Evolutionary conservation across 2,329 filamentous ascomycete genomes (phyloP).

Genomic region (Aspergillus piperis): DNA sequence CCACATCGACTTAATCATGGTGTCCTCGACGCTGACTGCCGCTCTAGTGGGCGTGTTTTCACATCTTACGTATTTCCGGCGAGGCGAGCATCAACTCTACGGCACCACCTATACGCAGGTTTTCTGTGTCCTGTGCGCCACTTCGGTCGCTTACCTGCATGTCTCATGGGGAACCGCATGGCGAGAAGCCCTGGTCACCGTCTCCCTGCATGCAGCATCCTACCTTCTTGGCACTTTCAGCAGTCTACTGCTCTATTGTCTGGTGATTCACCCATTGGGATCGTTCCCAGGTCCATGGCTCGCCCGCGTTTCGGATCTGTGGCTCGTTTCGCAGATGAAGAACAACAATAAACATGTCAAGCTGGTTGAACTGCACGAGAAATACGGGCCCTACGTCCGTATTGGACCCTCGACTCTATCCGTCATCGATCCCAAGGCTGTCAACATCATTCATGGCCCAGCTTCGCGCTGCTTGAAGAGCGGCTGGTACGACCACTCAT

Average conservation of each 20-base stretch:
- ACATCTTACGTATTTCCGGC: slow-evolving; percentile 19
- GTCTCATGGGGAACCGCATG: not conserved
- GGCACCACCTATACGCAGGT: slow-evolving; percentile 14
- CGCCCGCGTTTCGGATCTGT: slow-evolving; percentile 36
- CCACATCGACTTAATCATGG: not conserved
- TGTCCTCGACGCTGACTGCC: not conserved
- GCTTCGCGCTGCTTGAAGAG: slow-evolving; percentile 44
- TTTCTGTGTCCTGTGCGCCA: not conserved
- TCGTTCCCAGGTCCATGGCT: slow-evolving; percentile 28
- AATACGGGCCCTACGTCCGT: slow-evolving; percentile 38
- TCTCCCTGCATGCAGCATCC: not conserved
- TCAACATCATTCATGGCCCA: slow-evolving; percentile 41
- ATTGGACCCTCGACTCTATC: slow-evolving; percentile 39
- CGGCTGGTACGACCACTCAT: slow-evolving; percentile 43
- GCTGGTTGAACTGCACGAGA: slow-evolving; percentile 30
- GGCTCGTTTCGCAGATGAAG: not conserved
- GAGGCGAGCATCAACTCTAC: slow-evolving; percentile 24
- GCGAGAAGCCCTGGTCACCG: not conserved
- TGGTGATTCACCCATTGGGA: slow-evolving; percentile 17
- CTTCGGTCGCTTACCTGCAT: not conserved
- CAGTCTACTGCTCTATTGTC: slow-evolving; percentile 15
- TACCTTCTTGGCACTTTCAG: slow-evolving; percentile 11
- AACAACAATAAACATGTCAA: not conserved
- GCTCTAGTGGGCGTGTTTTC: slow-evolving; percentile 12
- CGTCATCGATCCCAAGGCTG: slow-evolving; percentile 37